Evolutionary conservation across 2,329 filamentous ascomycete genomes (phyloP).

Genomic region (Claviceps purpurea): DNA sequence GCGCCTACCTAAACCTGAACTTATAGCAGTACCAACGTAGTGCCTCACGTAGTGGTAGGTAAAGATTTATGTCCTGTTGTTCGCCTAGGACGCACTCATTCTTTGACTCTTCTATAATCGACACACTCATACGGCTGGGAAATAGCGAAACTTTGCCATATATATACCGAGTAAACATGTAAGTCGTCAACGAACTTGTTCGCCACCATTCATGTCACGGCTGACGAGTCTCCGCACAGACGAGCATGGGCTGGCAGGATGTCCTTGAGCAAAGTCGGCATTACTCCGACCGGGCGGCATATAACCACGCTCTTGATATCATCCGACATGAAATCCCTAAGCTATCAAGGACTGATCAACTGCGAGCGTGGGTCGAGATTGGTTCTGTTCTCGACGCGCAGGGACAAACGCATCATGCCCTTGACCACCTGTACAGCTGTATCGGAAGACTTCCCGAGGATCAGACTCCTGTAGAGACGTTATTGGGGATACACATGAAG

Average conservation of each 20-base stretch:
- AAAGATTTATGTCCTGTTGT: too few relatives aligned
- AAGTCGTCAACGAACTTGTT: neutral
- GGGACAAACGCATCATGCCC: neutral
- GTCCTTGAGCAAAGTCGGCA: neutral
- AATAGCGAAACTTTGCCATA: neutral
- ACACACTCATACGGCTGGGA: too few relatives aligned
- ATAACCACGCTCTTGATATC: neutral
- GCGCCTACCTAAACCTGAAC: too few relatives aligned
- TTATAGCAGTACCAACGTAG: too few relatives aligned
- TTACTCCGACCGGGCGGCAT: neutral
- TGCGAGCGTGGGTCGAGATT: neutral
- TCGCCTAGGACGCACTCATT: too few relatives aligned
- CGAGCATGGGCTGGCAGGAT: neutral
- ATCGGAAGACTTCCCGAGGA: neutral
- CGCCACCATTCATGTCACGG: neutral
- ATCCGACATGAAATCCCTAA: neutral
- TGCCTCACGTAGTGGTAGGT: too few relatives aligned
- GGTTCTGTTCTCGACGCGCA: neutral
- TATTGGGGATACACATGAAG: neutral
- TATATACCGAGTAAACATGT: neutral
- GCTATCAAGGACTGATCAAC: neutral
- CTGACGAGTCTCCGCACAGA: neutral
- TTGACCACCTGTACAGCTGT: neutral
- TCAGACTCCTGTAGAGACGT: neutral
- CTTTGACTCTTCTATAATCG: too few relatives aligned